These are phyloP conservation scores for Beauveria varroae DNA, from an alignment of 2,329 filamentous ascomycete species.

Conservation along the genomic window DNA sequence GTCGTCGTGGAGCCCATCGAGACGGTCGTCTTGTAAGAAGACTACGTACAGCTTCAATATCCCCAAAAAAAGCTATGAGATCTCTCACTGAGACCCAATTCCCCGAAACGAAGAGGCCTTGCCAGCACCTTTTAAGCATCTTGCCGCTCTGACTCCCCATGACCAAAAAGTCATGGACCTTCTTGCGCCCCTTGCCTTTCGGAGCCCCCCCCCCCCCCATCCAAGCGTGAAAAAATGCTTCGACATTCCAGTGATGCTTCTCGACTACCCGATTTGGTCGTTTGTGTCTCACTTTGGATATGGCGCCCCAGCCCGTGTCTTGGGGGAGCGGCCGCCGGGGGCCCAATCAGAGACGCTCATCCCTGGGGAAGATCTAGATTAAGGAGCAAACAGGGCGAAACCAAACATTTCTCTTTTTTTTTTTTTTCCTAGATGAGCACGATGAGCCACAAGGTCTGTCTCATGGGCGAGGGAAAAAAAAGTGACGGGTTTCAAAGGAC, in stretches of 20 bases:
- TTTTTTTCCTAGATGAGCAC: too few relatives aligned
- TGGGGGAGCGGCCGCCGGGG: background rate
- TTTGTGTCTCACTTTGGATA: conserved; percentile 3
- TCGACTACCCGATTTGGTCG: background rate
- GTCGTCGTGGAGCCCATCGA: background rate
- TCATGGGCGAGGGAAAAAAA: too few relatives aligned
- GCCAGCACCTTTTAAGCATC: background rate
- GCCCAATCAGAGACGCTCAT: background rate
- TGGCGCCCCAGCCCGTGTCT: background rate
- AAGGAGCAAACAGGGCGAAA: too few relatives aligned
- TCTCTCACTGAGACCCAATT: too few relatives aligned
- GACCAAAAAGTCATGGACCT: background rate
- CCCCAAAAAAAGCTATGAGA: too few relatives aligned
- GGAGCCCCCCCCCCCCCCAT: background rate
- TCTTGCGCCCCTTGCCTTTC: background rate
- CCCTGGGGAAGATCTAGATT: background rate
- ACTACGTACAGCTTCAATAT: too few relatives aligned
- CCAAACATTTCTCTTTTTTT: too few relatives aligned
- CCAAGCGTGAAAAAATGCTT: conserved; percentile 1
- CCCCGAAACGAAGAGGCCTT: background rate
- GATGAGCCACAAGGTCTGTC: too few relatives aligned
- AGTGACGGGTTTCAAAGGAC: too few relatives aligned
- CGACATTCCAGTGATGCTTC: conserved; percentile 7
- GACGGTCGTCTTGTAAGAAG: background rate
- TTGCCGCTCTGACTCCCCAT: background rate